Evolutionary conservation across 305 asterid genomes (phyloP).

Genomic region (Fraxinus paxiana): DNA sequence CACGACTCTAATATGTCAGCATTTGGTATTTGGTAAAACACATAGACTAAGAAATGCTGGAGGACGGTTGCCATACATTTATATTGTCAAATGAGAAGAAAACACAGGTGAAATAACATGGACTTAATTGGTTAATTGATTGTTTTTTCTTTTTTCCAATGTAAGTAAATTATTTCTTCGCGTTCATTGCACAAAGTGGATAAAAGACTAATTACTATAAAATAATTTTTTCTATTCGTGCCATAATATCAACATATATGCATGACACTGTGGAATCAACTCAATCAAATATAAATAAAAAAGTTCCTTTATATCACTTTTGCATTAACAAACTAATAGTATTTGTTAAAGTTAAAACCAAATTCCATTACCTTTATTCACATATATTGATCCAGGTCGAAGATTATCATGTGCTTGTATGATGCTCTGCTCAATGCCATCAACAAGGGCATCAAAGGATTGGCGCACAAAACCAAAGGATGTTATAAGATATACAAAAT

Average conservation of each 20-base stretch:
- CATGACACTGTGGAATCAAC: neutral
- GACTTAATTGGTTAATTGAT: neutral
- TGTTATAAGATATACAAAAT: slow-evolving; percentile 78
- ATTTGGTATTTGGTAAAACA: neutral
- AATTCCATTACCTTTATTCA: slow-evolving; percentile 62
- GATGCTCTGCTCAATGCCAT: slow-evolving; percentile 92
- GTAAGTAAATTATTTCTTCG: slow-evolving; percentile 2
- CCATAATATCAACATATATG: neutral
- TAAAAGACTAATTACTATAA: neutral
- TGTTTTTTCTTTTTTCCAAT: neutral
- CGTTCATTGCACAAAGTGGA: neutral
- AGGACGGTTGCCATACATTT: neutral
- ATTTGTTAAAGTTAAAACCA: neutral
- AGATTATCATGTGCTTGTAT: slow-evolving; percentile 85
- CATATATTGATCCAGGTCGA: slow-evolving; percentile 80
- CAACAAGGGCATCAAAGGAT: slow-evolving; percentile 89
- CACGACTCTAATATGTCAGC: neutral
- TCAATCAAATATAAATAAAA: neutral
- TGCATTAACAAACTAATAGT: slow-evolving; percentile 3
- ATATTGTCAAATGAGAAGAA: neutral
- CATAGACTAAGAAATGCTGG: neutral
- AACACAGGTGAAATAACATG: neutral
- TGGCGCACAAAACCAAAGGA: slow-evolving; percentile 97
- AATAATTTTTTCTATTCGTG: neutral
- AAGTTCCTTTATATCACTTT: neutral